These are phyloP conservation scores for Inonotus obliquus DNA, from an alignment of 1,284 basidiomycete genomes.

Conservation along the genomic window DNA sequence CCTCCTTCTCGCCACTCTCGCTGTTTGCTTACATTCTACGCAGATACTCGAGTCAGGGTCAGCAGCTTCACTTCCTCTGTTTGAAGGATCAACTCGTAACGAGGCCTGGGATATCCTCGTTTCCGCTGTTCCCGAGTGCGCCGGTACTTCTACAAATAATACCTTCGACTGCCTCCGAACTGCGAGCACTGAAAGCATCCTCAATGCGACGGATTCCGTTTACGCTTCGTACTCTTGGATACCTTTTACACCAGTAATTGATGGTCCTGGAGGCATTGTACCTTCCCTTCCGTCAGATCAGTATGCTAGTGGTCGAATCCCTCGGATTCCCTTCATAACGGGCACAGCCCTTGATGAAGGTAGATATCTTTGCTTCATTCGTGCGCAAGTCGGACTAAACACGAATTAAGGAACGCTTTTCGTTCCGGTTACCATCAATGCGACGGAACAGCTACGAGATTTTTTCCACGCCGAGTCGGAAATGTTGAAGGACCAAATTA, in stretches of 20 bases:
- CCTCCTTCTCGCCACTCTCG: neutral
- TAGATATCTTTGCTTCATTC: slow-evolving; percentile 16
- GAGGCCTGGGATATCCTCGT: slow-evolving; percentile 41
- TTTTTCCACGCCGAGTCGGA: slow-evolving; percentile 29
- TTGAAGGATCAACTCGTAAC: slow-evolving; percentile 30
- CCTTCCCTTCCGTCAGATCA: slow-evolving; percentile 38
- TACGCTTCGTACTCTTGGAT: slow-evolving; percentile 28
- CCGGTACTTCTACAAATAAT: slow-evolving; percentile 24
- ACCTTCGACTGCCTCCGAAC: slow-evolving; percentile 39
- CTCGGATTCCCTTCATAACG: slow-evolving; percentile 42
- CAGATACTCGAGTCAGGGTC: slow-evolving; percentile 46
- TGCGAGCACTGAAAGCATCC: slow-evolving; percentile 35
- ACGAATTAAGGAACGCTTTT: slow-evolving; percentile 35
- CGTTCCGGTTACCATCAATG: slow-evolving; percentile 28
- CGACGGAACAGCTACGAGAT: slow-evolving; percentile 27
- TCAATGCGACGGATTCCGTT: slow-evolving; percentile 28
- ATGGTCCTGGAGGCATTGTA: slow-evolving; percentile 39
- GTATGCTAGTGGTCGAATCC: slow-evolving; percentile 32
- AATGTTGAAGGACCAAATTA: slow-evolving; percentile 28
- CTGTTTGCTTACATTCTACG: neutral
- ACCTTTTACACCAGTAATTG: slow-evolving; percentile 37
- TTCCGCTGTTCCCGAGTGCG: slow-evolving; percentile 33
- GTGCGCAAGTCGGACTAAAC: neutral
- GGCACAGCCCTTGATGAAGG: slow-evolving; percentile 48
- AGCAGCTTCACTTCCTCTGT: slow-evolving; percentile 29